Base-by-base conservation (phyloP, 148 eudicot species). In the Agrostemma githago region DNA sequence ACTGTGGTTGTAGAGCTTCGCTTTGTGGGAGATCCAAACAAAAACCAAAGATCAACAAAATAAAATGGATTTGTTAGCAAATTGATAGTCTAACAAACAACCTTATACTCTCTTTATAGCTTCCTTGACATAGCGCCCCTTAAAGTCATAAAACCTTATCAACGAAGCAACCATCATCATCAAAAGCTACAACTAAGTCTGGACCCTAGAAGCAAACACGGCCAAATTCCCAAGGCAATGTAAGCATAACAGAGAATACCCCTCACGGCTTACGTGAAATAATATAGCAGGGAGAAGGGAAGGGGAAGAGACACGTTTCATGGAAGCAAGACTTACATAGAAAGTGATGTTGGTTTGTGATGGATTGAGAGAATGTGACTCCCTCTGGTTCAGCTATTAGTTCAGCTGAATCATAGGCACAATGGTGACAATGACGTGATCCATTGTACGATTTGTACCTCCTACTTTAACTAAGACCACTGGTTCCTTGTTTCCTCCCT, bases 31-130 rank as follows among this genome's bases (percentile, higher is more conserved):
- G 34, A 26, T 26, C 34, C 34, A 26, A 26, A 26, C 34, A 0
- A 26, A 26, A 26, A 26, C 34, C 34, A 0, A 26, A 26, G 34
- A 26, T 26, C 34, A 26, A 26, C 34, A 26, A 26, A 26, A 26
- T 26, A 26, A 26, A 26, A 26, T 26, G 34, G 34, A 26, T 26
- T 26, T 26, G 34, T 26, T 26, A 26, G 34, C 34, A 26, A 26
- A 26, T 26, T 26, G 34, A 26, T 26, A 26, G 34, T 26, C 34
- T 26, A 26, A 26, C 34, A 0, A 26, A 26, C 34, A 82, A 71
- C 97, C 94, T 95, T 92, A 90, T 90, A 58, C 90, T 95, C 82
- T 90, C 99, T 78, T 90, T 90, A 67, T 95, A 14, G 96, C 97
- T 56, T 89, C 96, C 87, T 95, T 92, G 63, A 95, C 92, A 80